Percentiles rank a stretch among this genome's conserved stretches.
Evolutionary conservation across 2,329 filamentous ascomycete genomes (phyloP).

Genomic region (Colletotrichum sp.): DNA sequence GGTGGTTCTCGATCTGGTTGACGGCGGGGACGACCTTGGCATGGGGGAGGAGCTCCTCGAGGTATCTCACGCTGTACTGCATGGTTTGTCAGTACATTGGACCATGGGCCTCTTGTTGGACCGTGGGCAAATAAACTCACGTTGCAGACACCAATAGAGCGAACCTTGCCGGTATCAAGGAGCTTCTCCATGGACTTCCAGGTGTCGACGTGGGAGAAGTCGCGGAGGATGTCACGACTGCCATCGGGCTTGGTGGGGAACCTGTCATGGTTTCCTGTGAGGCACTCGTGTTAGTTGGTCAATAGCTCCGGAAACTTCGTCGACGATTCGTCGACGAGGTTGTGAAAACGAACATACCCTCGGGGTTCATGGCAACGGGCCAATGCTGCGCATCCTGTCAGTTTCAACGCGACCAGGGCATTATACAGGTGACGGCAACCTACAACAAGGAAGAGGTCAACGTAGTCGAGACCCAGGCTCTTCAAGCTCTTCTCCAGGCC

Average conservation of each 20-base stretch:
- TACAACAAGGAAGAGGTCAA: slow-evolving; percentile 78
- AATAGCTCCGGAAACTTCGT: neutral
- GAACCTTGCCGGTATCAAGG: slow-evolving; percentile 61
- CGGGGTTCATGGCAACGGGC: slow-evolving; percentile 81
- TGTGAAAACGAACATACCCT: slow-evolving; percentile 50
- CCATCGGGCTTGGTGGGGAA: slow-evolving; percentile 80
- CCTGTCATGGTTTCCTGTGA: slow-evolving; percentile 67
- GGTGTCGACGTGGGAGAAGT: slow-evolving; percentile 75
- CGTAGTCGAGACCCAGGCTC: slow-evolving; percentile 77
- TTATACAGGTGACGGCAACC: slow-evolving; percentile 24
- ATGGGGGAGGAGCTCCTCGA: slow-evolving; percentile 58
- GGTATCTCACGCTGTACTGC: slow-evolving; percentile 60
- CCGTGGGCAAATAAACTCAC: slow-evolving; percentile 31
- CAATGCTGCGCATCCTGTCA: slow-evolving; percentile 63
- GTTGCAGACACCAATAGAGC: slow-evolving; percentile 62
- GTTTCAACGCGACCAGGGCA: neutral
- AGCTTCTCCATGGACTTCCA: slow-evolving; percentile 80
- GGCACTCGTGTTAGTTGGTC: neutral
- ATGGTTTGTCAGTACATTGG: neutral
- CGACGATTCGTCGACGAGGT: neutral
- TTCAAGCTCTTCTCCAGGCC: slow-evolving; percentile 76
- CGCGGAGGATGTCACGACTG: slow-evolving; percentile 72
- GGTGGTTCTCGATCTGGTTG: slow-evolving; percentile 80
- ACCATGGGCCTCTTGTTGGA: neutral
- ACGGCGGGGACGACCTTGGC: slow-evolving; percentile 65